Evolutionary conservation across 2,329 filamentous ascomycete species (phyloP).

Genomic region (Colletotrichum cuscutae): DNA sequence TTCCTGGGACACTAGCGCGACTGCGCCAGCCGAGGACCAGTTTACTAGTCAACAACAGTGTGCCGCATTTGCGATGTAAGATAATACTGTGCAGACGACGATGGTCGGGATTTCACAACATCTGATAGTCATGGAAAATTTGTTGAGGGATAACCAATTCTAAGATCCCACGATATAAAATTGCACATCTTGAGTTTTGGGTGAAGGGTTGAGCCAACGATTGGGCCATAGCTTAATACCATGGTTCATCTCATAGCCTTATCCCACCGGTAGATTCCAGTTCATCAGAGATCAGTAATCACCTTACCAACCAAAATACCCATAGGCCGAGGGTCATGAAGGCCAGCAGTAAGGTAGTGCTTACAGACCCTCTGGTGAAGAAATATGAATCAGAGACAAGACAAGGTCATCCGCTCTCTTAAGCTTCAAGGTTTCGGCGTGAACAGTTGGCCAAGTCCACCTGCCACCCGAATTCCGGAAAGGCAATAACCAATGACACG

Average conservation of each 20-base stretch:
- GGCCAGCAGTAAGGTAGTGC: neutral
- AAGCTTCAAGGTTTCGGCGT: neutral
- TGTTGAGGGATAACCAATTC: too few relatives aligned
- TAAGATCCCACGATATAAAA: too few relatives aligned
- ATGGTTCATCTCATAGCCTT: neutral
- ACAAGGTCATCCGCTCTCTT: neutral
- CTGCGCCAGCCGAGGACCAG: neutral
- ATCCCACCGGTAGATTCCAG: neutral
- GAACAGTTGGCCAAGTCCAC: neutral
- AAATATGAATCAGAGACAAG: too few relatives aligned
- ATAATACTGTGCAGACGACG: neutral
- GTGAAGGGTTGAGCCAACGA: too few relatives aligned
- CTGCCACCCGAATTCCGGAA: neutral
- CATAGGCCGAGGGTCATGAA: neutral
- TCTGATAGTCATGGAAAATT: neutral
- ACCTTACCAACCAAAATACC: neutral
- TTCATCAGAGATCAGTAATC: neutral
- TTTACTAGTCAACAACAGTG: neutral
- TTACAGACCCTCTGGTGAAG: neutral
- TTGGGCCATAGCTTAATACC: neutral
- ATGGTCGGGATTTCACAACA: neutral
- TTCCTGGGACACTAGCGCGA: neutral
- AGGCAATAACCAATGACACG: neutral
- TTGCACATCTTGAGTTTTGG: too few relatives aligned
- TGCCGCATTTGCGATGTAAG: neutral